Percentiles rank a stretch among this genome's conserved stretches.
phyloP scores from a whole-genome alignment of 179 eudicot species.

The Camellia oleifera region DNA sequence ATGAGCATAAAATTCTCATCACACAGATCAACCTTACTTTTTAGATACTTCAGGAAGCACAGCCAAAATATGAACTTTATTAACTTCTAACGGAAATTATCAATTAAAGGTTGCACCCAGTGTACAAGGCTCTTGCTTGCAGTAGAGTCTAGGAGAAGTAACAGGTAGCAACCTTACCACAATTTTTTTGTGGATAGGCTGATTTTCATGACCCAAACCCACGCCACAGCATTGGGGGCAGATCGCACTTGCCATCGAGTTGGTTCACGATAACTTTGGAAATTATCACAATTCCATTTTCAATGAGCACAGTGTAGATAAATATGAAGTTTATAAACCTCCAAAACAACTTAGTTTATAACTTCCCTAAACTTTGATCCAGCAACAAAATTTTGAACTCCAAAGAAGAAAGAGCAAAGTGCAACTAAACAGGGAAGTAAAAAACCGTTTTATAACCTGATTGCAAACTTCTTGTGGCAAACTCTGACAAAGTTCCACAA shows the following conservation, averaged over 20 bases:
- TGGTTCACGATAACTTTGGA: neutral
- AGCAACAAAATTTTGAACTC: neutral
- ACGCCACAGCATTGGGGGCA: no score
- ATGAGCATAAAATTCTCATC: neutral
- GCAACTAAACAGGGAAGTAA: neutral
- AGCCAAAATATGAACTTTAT: neutral
- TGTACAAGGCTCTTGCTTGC: no score
- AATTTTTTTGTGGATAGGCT: no score
- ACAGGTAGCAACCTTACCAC: no score
- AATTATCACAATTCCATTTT: neutral
- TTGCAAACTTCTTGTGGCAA: neutral
- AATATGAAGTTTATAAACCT: neutral
- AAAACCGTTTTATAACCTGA: neutral
- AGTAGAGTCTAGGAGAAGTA: no score
- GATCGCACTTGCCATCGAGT: no score
- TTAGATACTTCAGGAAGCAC: neutral
- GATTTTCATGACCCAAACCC: no score
- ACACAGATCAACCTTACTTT: neutral
- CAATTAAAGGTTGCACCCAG: no score
- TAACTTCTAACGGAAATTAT: neutral
- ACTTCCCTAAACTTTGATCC: neutral
- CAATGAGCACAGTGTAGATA: neutral
- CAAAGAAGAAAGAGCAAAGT: neutral
- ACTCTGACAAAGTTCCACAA: neutral
- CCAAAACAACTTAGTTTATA: neutral